Evolutionary conservation across 306 rosid genomes (phyloP), one percentile per base, ranked within the genome.

Genomic region (Pueraria montana): DNA sequence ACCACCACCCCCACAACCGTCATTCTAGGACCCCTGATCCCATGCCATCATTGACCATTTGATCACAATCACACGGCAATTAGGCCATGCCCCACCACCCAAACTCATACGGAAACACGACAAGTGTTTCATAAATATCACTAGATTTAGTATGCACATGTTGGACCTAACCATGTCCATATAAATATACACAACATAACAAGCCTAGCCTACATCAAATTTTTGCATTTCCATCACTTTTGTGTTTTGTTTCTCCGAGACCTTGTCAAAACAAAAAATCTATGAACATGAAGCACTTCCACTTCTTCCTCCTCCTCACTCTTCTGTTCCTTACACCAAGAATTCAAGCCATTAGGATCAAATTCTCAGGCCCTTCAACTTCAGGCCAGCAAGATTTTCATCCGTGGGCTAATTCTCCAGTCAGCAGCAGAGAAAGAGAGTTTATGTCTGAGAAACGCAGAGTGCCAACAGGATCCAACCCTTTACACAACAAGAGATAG

Each of bases 391-490:
- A 88, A 80, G 81, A 9, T 69, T 80, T 43, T 80, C 89, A 74
- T 65, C 91, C 90, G 1, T 76, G 79, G 74, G 26, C 84, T 1
- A 74, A 65, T 59, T 67, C 87, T 70, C 89, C 91, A 5, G 64
- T 63, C 8, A 46, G 62, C 24, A 45, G 61, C 76, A 73, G 72
- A 79, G 82, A 63, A n/a, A 43, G 43, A 71, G 92, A 74, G 14
- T 88, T 90, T 46, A 74, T 56, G 46, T 89, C 91, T 8, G 83
- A 93, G 87, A 91, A 93, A 86, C 87, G 98, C 67, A 88, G 80
- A 66, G 95, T 95, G 36, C 98, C 97, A 9, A 91, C 98, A 66
- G 98, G 98, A 83, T 93, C 98, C 71, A 95, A 95, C 89, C 98
- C 97, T 21, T 80, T 95, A 81, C 98, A 95, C 93, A 95, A 95